These are phyloP conservation scores for Aspergillus mulundensis DNA, from an alignment of 495 filamentous ascomycete genomes.

Conservation along the genomic window DNA sequence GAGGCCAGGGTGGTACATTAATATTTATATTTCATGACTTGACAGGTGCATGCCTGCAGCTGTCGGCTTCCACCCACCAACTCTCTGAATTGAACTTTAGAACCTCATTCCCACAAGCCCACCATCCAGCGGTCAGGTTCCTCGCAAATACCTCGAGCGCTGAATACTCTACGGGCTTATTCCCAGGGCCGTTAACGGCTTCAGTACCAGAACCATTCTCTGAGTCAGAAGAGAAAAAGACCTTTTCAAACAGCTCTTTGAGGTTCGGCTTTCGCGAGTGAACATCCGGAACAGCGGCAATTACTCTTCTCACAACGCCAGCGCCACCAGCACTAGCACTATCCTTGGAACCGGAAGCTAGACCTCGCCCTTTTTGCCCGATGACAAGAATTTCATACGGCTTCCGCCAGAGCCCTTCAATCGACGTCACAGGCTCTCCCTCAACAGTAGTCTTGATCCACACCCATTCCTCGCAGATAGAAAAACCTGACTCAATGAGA, in stretches of 20 bases:
- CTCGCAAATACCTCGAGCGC: slow-evolving; percentile 87
- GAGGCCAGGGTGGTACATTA: background rate
- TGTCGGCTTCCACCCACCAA: slow-evolving; percentile 51
- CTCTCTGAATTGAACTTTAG: slow-evolving; percentile 71
- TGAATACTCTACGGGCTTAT: slow-evolving; percentile 39
- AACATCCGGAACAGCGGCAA: slow-evolving; percentile 80
- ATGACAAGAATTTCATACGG: slow-evolving; percentile 84
- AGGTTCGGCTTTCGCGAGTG: slow-evolving; percentile 88
- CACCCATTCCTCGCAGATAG: slow-evolving; percentile 75
- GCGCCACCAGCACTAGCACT: slow-evolving; percentile 13
- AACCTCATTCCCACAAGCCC: slow-evolving; percentile 83
- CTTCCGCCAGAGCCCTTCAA: slow-evolving; percentile 70
- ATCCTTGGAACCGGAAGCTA: background rate
- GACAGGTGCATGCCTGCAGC: background rate
- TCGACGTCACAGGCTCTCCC: slow-evolving; percentile 66
- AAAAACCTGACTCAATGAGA: slow-evolving; percentile 61
- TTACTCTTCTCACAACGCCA: slow-evolving; percentile 49
- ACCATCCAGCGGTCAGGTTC: slow-evolving; percentile 83
- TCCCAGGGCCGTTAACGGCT: background rate
- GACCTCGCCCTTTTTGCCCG: slow-evolving; percentile 36
- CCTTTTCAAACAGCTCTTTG: slow-evolving; percentile 50
- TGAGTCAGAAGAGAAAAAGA: slow-evolving; percentile 31
- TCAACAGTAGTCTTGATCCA: slow-evolving; percentile 79
- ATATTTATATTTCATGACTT: background rate
- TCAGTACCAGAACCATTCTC: background rate